A percentile compares a stretch with the other conserved stretches of the same genome.
phyloP scores from a whole-genome alignment of 1,284 basidiomycete genomes.

The Trametes versicolor region DNA sequence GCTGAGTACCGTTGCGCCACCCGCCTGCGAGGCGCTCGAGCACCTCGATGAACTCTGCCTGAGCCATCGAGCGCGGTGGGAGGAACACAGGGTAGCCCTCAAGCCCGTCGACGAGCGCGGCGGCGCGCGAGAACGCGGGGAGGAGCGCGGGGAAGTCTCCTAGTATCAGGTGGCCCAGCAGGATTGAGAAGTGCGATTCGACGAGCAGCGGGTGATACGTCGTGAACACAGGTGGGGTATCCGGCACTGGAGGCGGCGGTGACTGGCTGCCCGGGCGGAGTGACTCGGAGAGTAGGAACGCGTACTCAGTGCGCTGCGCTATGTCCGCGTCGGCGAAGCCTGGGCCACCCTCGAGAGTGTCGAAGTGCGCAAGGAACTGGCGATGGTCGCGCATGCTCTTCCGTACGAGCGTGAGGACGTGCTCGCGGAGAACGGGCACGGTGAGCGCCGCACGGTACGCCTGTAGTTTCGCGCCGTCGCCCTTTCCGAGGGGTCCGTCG shows the following conservation, averaged over 20 bases:
- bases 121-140: slow-evolving; percentile 68
- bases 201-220: slow-evolving; percentile 88
- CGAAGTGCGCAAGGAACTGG: slow-evolving; percentile 82
- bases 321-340: slow-evolving; percentile 55
- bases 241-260: slow-evolving; percentile 45
- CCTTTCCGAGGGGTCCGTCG: slow-evolving; percentile 74
- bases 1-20: slow-evolving; percentile 69
- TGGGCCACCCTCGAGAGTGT: slow-evolving; percentile 62
- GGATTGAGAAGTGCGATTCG: slow-evolving; percentile 81
- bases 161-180: slow-evolving; percentile 77
- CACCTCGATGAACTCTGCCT: slow-evolving; percentile 85
- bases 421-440: slow-evolving; percentile 62
- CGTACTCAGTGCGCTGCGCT: slow-evolving; percentile 65
- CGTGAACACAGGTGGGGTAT: slow-evolving; percentile 68
- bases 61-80: slow-evolving; percentile 84
- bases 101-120: slow-evolving; percentile 75
- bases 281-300: slow-evolving; percentile 72
- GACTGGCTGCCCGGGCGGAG: slow-evolving; percentile 67
- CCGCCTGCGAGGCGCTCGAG: slow-evolving; percentile 79
- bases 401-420: slow-evolving; percentile 64
- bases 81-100: slow-evolving; percentile 88
- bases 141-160: slow-evolving; percentile 73
- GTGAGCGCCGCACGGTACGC: slow-evolving; percentile 70
- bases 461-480: slow-evolving; percentile 62
- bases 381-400: slow-evolving; percentile 84